These are phyloP conservation scores for Aspergillus sp. DNA, from an alignment of 2,329 filamentous ascomycete species.

Conservation along the genomic window DNA sequence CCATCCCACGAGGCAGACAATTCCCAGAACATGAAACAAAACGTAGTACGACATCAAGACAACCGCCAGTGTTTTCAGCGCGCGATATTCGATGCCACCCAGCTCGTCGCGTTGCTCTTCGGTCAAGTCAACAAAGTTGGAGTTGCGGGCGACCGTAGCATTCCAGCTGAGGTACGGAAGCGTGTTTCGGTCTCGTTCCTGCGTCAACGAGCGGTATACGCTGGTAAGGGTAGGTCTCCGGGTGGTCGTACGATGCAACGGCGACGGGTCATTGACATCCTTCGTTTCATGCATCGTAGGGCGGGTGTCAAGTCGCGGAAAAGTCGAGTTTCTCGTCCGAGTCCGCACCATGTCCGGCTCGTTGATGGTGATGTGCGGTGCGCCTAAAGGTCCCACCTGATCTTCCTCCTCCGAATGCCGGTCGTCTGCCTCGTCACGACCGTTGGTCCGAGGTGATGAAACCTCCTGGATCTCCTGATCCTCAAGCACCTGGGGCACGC, in stretches of 20 bases:
- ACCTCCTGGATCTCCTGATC: conserved; percentile 47
- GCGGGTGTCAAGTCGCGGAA: conserved; percentile 40
- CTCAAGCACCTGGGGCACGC: conserved; percentile 63
- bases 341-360: conserved; percentile 42
- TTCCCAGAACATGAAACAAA: conserved; percentile 75
- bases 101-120: conserved; percentile 92
- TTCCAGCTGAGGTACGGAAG: conserved; percentile 94
- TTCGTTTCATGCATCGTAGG: conserved; percentile 32
- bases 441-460: neutral
- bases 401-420: conserved; percentile 19
- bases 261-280: conserved; percentile 28
- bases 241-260: conserved; percentile 25
- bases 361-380: conserved; percentile 49
- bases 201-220: conserved; percentile 37
- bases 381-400: conserved; percentile 27
- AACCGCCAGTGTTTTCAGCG: conserved; percentile 78
- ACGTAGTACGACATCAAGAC: conserved; percentile 79
- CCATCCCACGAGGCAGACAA: conserved; percentile 76
- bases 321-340: conserved; percentile 35
- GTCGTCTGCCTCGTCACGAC: neutral
- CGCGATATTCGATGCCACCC: conserved; percentile 93
- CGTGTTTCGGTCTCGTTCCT: conserved; percentile 45
- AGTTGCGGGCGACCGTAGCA: conserved; percentile 89
- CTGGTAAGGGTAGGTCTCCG: conserved; percentile 31
- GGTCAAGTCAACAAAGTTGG: conserved; percentile 81